Evolutionary conservation across 257 asterid species (phyloP).

Genomic region (Paraleonurus japonicus): DNA sequence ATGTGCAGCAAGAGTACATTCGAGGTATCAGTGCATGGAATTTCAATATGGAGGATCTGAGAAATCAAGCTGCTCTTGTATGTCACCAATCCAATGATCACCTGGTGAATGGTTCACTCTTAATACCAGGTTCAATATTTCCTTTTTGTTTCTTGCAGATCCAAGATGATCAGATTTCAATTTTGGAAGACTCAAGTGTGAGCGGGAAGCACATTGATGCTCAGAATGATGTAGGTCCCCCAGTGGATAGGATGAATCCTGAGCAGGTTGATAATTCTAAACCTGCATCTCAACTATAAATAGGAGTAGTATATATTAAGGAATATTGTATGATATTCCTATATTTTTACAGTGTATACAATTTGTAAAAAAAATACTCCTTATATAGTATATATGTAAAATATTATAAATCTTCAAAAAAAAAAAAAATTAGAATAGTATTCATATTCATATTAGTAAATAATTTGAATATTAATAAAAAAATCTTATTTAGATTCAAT

Average conservation of each 20-base stretch:
- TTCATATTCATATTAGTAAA: background rate
- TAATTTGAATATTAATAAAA: background rate
- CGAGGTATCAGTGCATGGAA: slow-evolving; percentile 99
- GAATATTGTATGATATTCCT: background rate
- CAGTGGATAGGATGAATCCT: slow-evolving; percentile 37
- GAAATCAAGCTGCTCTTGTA: slow-evolving; percentile 93
- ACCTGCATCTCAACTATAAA: slow-evolving; percentile 49
- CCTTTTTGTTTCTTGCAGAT: slow-evolving; percentile 53
- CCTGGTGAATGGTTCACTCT: slow-evolving; percentile 28
- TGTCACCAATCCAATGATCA: slow-evolving; percentile 24
- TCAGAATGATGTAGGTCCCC: slow-evolving; percentile 46
- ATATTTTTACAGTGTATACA: background rate
- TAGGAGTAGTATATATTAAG: slow-evolving; percentile 21
- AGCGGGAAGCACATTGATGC: slow-evolving; percentile 40
- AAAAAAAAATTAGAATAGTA: background rate
- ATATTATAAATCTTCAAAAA: background rate
- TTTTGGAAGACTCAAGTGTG: slow-evolving; percentile 54
- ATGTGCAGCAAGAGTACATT: slow-evolving; percentile 89
- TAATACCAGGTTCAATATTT: slow-evolving; percentile 10
- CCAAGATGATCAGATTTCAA: slow-evolving; percentile 65
- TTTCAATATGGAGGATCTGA: slow-evolving; percentile 91
- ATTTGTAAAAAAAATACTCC: background rate
- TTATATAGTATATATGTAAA: no score
- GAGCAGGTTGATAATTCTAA: slow-evolving; percentile 41
- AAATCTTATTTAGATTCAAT: background rate